Base-by-base conservation (phyloP, 495 filamentous ascomycete genomes). In the Friedmanniomyces endolithicus region DNA sequence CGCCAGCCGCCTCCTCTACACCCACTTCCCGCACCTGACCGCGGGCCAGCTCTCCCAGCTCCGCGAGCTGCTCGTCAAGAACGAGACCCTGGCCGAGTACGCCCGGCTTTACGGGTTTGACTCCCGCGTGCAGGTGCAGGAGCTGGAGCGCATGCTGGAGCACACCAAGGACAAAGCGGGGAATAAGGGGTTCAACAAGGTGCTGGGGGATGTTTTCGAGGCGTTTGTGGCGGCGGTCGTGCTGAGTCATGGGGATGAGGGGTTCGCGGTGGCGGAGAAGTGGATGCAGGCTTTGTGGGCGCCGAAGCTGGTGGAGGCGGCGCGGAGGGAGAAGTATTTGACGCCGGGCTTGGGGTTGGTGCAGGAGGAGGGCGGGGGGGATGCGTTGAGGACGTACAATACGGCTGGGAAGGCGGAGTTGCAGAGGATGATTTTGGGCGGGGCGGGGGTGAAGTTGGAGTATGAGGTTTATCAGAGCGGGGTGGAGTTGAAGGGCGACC, bases 191-290 rank as follows among this genome's bases (percentile, higher is more conserved):
- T 75, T 71, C 27, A 70, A 60, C 24, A 95, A 95, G 65, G 78
- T 83, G 17, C 70, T 81, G 46, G 89, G 81, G 9, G 89, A 95
- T 67, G 76, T 95, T 9, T 90, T 95, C 63, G 89, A 95, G 67
- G 83, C 89, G 1, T 94, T 90, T 65, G 78, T 89, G 11, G 89
- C 86, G 19, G 88, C 85, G 12, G 65, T 87, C 23, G 75, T 94
- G 43, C 67, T 88, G 9, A 81, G 80, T 12, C 74, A 85, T 62
- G 69, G 78, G 0, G 66, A 63, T 11, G 61, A 77, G 40, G 88
- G 88, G 7, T 75, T 84, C 48, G 55, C 63, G 48, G 72, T 71
- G 16, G 82, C 73, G 8, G 74, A 82, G 50, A 58, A 74, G 23
- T 95, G 87, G 87, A 65, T 95, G 46, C 78, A 75, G 44, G 66